Percentiles rank a stretch among this genome's conserved stretches.
Evolutionary conservation across 1,139 yeast genomes (phyloP).

Genomic region (Diutina pseudorugosa): DNA sequence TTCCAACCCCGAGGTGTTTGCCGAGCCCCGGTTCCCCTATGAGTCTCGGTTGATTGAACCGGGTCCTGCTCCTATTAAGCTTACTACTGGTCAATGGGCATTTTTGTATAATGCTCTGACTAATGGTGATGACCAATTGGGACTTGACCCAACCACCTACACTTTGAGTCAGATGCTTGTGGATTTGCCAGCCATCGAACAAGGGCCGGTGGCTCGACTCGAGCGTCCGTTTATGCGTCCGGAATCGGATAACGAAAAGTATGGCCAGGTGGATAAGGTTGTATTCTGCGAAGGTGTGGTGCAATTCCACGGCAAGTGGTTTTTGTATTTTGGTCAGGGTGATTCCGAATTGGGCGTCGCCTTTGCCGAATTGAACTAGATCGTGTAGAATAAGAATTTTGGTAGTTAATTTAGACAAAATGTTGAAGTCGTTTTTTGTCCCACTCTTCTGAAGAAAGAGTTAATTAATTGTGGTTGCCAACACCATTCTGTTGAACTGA

Average conservation of each 20-base stretch:
- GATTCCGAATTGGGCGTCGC: conserved; percentile 35
- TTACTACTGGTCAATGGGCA: conserved; percentile 22
- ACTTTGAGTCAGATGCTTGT: conserved; percentile 30
- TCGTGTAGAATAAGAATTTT: no score
- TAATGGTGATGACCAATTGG: conserved; percentile 22
- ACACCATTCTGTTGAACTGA: no score
- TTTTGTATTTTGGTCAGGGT: conserved; percentile 32
- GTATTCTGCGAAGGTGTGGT: conserved; percentile 36
- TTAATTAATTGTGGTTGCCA: no score
- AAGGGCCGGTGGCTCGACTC: conserved; percentile 27
- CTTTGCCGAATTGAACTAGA: not conserved
- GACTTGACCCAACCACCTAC: conserved; percentile 19
- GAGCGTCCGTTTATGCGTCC: conserved; percentile 28
- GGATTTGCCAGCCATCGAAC: conserved; percentile 24
- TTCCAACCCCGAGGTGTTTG: conserved; percentile 15
- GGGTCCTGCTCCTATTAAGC: conserved; percentile 32
- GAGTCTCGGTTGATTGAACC: conserved; percentile 31
- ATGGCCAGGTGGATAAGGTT: conserved; percentile 32
- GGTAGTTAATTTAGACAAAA: no score
- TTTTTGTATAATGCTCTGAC: conserved; percentile 31
- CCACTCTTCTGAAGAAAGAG: no score
- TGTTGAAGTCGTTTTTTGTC: no score
- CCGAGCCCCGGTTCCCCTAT: conserved; percentile 19
- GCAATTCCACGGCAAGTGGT: conserved; percentile 32
- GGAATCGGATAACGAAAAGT: conserved; percentile 22